These are phyloP conservation scores for Nicotiana tomentosiformis DNA, from an alignment of 257 asterid species.

Conservation along the genomic window DNA sequence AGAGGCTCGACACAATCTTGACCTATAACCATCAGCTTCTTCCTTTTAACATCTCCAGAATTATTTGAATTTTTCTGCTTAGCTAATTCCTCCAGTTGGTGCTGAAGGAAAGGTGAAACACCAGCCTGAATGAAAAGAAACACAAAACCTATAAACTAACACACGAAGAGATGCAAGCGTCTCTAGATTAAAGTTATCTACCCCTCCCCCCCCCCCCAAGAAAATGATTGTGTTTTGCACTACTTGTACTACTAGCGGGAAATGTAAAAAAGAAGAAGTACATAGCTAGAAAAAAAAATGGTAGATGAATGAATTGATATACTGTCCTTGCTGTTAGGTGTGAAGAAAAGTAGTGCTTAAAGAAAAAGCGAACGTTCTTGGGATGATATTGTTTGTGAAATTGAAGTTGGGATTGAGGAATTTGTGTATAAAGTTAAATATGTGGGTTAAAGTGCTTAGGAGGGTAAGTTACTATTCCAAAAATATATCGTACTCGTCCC, in stretches of 20 bases:
- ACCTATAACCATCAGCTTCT: constrained; percentile 74
- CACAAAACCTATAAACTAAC: background rate
- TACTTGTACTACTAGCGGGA: background rate
- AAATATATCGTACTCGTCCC: too few species aligned
- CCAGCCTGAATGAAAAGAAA: constrained; percentile 58
- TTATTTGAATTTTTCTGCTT: constrained; percentile 32
- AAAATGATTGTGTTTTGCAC: background rate
- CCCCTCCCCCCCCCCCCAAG: background rate
- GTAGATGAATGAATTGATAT: too few species aligned
- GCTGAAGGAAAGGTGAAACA: constrained; percentile 70
- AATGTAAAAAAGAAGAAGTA: too few species aligned
- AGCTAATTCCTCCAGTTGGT: constrained; percentile 72
- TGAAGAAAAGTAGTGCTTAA: too few species aligned
- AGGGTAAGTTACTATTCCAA: too few species aligned
- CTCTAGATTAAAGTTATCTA: background rate
- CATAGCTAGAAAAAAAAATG: too few species aligned
- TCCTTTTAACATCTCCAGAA: constrained; percentile 41
- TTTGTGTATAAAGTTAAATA: too few species aligned
- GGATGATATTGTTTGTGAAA: too few species aligned
- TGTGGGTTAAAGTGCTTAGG: too few species aligned
- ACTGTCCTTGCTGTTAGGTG: too few species aligned
- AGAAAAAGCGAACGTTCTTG: too few species aligned
- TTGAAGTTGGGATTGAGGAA: too few species aligned
- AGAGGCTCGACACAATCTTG: constrained; percentile 94
- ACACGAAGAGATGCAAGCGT: background rate